Evolutionary conservation across 768 basidiomycete species (phyloP).

Genomic region (Rhodotorula kratochvilovae): DNA sequence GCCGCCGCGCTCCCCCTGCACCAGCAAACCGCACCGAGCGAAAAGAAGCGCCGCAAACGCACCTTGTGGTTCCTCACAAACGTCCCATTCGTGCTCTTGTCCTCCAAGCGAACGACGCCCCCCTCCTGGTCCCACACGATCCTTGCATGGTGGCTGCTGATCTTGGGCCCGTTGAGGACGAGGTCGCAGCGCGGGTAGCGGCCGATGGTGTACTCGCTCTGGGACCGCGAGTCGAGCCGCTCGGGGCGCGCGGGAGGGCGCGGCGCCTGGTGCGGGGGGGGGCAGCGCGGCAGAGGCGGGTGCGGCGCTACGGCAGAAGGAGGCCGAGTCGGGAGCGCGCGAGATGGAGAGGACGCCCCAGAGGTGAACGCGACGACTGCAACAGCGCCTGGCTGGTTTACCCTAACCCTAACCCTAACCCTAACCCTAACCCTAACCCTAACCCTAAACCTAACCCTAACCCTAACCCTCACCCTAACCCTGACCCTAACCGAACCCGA

Average conservation of each 20-base stretch:
- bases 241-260: background rate
- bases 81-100: constrained; percentile 34
- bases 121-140: background rate
- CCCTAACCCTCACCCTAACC: too few relatives aligned
- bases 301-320: too few relatives aligned
- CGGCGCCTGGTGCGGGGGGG: too few relatives aligned
- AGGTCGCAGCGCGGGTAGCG: constrained; percentile 24
- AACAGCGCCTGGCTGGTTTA: background rate
- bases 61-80: constrained; percentile 29
- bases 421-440: too few relatives aligned
- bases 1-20: too few relatives aligned
- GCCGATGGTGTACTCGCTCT: constrained; percentile 2
- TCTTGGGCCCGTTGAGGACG: constrained; percentile 22
- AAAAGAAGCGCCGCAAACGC: background rate
- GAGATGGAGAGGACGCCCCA: constrained; percentile 1
- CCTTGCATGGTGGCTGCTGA: constrained; percentile 21
- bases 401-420: too few relatives aligned
- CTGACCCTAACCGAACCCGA: too few relatives aligned
- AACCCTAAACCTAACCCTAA: too few relatives aligned
- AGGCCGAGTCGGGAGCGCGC: too few relatives aligned
- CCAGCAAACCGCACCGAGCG: too few relatives aligned
- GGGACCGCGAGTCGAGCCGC: constrained; percentile 5
- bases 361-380: constrained; percentile 16
- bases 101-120: constrained; percentile 26
- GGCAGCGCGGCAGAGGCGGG: too few relatives aligned